These are phyloP conservation scores for Cardamine chenopodiifolia DNA, from an alignment of 345 rosid genomes.

Conservation along the genomic window DNA sequence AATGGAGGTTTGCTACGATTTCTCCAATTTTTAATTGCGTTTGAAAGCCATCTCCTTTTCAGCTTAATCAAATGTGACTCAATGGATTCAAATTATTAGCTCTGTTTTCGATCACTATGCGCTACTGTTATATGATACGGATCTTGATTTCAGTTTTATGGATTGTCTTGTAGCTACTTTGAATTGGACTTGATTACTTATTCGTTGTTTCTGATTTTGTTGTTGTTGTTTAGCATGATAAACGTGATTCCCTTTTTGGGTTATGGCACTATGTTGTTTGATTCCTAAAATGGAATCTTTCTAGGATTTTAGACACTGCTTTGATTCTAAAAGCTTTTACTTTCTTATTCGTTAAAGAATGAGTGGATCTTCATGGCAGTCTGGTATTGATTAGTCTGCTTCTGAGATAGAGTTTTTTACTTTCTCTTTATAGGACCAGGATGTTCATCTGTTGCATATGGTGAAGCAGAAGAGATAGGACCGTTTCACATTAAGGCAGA, in stretches of 20 bases:
- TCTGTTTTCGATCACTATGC: not conserved
- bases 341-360: not conserved
- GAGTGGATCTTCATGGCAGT: conserved; percentile 1
- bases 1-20: conserved; percentile 59
- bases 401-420: not conserved
- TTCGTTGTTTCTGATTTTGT: not conserved
- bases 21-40: not conserved
- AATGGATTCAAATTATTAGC: not conserved
- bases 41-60: conserved; percentile 9
- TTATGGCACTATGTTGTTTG: not conserved
- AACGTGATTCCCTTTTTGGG: conserved; percentile 18
- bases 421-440: conserved; percentile 72
- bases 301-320: not conserved
- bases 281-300: conserved; percentile 6
- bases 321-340: not conserved
- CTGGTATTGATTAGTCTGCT: conserved; percentile 1
- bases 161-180: conserved; percentile 5
- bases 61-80: not conserved
- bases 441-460: conserved; percentile 88
- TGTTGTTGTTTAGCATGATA: conserved; percentile 12
- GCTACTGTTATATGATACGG: conserved; percentile 10
- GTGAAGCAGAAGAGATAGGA: conserved; percentile 91
- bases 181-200: conserved; percentile 3
- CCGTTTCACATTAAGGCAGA: conserved; percentile 83
- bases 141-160: conserved; percentile 9